Evolutionary conservation across 1,284 basidiomycete genomes (phyloP).

Genomic region (Apiotrichum montevideense): DNA sequence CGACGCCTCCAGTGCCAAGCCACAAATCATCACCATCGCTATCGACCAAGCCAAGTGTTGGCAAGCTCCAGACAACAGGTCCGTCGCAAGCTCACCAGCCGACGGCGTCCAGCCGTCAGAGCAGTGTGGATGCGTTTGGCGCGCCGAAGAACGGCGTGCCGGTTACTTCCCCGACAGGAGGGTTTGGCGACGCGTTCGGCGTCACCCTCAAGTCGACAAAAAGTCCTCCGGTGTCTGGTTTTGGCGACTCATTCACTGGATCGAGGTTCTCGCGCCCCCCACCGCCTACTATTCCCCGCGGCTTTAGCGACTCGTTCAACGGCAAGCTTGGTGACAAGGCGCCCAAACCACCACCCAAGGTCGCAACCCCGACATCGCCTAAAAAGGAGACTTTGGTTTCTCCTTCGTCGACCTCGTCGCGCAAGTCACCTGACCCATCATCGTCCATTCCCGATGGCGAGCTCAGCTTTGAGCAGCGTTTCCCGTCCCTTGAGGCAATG

Average conservation of each 20-base stretch:
- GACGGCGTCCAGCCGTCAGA: conserved; percentile 5
- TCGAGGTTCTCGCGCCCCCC: neutral
- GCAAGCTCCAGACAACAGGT: neutral
- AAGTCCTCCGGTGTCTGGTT: conserved; percentile 1
- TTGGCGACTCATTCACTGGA: conserved; percentile 13
- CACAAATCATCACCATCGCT: neutral
- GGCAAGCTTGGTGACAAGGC: neutral
- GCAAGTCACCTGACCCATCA: conserved; percentile 6
- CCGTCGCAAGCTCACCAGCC: neutral
- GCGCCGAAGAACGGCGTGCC: conserved; percentile 17
- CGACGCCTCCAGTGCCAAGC: conserved; percentile 17
- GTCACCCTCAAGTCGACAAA: conserved; percentile 2
- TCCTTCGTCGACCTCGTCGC: neutral
- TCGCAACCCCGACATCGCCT: neutral
- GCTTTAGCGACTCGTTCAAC: conserved; percentile 5
- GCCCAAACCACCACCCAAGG: neutral
- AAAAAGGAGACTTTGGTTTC: neutral
- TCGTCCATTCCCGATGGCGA: conserved; percentile 28
- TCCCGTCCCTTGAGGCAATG: conserved; percentile 41
- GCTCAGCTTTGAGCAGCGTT: conserved; percentile 39
- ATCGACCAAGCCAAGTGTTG: neutral
- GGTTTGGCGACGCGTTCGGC: conserved; percentile 33
- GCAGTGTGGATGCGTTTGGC: conserved; percentile 34
- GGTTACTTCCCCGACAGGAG: conserved; percentile 9
- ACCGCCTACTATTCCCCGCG: neutral